These are phyloP conservation scores for Phytophthora crassamura DNA, from an alignment of 352 stramenopile species.

Conservation along the genomic window DNA sequence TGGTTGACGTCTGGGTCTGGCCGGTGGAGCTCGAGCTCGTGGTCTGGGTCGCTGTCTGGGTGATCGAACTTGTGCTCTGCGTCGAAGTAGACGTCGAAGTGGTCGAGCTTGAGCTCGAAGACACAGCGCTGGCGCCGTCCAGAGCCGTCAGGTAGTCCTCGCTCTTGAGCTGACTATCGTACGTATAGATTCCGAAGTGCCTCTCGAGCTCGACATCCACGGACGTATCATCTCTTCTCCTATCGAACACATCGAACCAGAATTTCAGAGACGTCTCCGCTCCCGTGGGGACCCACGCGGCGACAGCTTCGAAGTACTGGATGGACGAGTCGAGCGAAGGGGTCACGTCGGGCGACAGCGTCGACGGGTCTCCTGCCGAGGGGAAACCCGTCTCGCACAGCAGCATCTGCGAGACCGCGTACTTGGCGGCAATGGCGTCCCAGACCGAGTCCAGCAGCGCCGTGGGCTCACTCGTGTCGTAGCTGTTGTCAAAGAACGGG, in stretches of 20 bases:
- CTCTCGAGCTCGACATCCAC: slow-evolving; percentile 48
- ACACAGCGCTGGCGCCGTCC: slow-evolving; percentile 17
- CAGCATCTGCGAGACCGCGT: slow-evolving; percentile 47
- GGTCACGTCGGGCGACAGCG: slow-evolving; percentile 41
- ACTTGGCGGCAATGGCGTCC: slow-evolving; percentile 55
- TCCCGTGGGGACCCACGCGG: slow-evolving; percentile 27
- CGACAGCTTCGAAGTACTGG: slow-evolving; percentile 35
- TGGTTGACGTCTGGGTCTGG: slow-evolving; percentile 13
- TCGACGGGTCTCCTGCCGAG: slow-evolving; percentile 43
- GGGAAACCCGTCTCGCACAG: slow-evolving; percentile 70
- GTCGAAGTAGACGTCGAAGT: slow-evolving; percentile 10
- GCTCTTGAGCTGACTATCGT: slow-evolving; percentile 53
- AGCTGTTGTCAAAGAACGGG: slow-evolving; percentile 65
- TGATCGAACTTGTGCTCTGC: neutral
- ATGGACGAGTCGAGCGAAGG: slow-evolving; percentile 46
- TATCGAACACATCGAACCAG: slow-evolving; percentile 70
- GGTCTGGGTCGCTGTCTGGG: too few species aligned
- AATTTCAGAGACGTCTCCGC: slow-evolving; percentile 50
- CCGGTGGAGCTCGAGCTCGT: slow-evolving; percentile 1
- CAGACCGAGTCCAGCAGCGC: slow-evolving; percentile 54
- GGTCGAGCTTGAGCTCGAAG: slow-evolving; percentile 25
- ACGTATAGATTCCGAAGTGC: slow-evolving; percentile 67
- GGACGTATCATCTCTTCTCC: slow-evolving; percentile 51
- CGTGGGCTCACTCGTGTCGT: slow-evolving; percentile 49
- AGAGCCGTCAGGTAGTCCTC: slow-evolving; percentile 33